These are phyloP conservation scores for Fusarium irregulare DNA, from an alignment of 2,329 filamentous ascomycete genomes.

Conservation along the genomic window DNA sequence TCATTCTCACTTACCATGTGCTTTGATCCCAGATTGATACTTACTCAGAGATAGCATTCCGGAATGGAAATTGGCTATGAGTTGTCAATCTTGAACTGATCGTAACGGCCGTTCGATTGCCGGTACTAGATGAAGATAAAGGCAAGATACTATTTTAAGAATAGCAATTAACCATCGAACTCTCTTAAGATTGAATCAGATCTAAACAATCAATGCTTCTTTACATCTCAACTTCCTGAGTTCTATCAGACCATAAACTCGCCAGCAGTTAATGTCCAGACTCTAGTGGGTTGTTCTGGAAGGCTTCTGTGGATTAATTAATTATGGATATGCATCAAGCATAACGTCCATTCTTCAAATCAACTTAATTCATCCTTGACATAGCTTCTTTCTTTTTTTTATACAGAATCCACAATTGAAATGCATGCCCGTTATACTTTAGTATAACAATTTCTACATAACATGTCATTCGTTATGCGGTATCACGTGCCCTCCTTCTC, in stretches of 20 bases:
- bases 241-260: neutral
- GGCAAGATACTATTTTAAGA: neutral
- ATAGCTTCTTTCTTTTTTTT: neutral
- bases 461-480: neutral
- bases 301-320: neutral
- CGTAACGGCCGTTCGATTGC: neutral
- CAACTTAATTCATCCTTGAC: neutral
- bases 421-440: neutral
- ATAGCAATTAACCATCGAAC: neutral
- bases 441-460: neutral
- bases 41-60: neutral
- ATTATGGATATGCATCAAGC: neutral
- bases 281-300: neutral
- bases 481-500: neutral
- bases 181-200: neutral
- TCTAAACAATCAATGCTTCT: neutral
- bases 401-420: neutral
- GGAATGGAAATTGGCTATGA: neutral
- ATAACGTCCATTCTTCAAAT: neutral
- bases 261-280: neutral
- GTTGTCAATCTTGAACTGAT: neutral
- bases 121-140: neutral
- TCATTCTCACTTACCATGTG: neutral
- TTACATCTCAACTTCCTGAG: neutral
- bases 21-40: neutral